Base-by-base conservation (phyloP, 2,329 filamentous ascomycete genomes). In the Colletotrichum coccodes region DNA sequence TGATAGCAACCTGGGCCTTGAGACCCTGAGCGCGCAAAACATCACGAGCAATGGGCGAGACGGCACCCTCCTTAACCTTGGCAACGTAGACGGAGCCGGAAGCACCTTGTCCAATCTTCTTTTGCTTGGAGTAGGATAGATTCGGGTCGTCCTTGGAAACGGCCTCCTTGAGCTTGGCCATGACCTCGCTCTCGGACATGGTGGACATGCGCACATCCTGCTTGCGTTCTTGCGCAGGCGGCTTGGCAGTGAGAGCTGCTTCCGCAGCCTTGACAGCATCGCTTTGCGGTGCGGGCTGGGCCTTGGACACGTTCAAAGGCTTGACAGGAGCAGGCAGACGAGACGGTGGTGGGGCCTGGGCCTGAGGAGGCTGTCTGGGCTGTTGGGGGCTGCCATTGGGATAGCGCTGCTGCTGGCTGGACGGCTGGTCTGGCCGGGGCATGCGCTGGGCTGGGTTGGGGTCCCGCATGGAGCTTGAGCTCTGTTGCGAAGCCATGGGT, bases 91-190 rank as follows among this genome's bases (percentile, higher is more conserved):
- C 96, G 26, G 95, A 98, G 66, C 96, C 96, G 71, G 96, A 99
- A 64, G 96, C 96, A 82, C 96, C 96, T 80, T 99, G 96, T 23
- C 96, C 96, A 80, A 99, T 98, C 87, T 99, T 99, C 88, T 98
- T 98, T 83, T 98, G 96, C 85, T 99, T 99, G 76, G 95, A 95
- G 84, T 99, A 99, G 28, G 95, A 97, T 73, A 97, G 86, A 75
- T 97, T 92, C 60, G 96, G 96, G 77, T 97, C 95, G 70, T 97
- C 94, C 79, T 97, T 97, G 71, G 95, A 98, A 1, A 99, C 96
- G 8, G 96, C 95, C 73, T 97, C 94, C 78, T 95, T 93, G 61
- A 99, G 87, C 78, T 94, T 96, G 72, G 94, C 92, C 96, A 99
- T 99, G 65, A 99, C 96, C 80, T 99, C 95, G 72, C 88, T 92